Conservation (phyloP, 768 basidiomycete genomes). For the Phallus indusiatus region DNA sequence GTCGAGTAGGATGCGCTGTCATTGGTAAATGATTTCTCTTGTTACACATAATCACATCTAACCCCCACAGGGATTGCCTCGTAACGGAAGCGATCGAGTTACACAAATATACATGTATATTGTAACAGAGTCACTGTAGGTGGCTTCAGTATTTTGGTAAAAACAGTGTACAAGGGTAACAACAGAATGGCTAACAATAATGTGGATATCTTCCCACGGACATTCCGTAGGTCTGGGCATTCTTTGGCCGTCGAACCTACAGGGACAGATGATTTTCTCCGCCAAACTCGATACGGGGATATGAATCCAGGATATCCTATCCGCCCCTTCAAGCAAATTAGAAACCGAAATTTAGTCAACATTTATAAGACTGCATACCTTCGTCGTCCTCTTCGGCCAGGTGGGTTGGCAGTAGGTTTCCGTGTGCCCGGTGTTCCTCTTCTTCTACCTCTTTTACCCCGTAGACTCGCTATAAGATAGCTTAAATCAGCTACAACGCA, state of each 20-base stretch:
- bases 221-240: too few relatives aligned
- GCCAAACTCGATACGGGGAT: too few relatives aligned
- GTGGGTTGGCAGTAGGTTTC: neutral
- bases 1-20: constrained; percentile 71
- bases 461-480: neutral
- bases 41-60: neutral
- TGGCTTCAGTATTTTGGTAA: neutral
- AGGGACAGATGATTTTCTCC: too few relatives aligned
- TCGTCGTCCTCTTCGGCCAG: neutral
- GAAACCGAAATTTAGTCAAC: too few relatives aligned
- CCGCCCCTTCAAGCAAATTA: too few relatives aligned
- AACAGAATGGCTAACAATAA: neutral
- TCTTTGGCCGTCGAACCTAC: too few relatives aligned
- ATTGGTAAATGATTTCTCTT: constrained; percentile 39
- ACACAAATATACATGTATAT: neutral
- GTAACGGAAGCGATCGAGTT: neutral
- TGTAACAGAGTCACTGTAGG: neutral
- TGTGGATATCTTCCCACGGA: too few relatives aligned
- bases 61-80: neutral
- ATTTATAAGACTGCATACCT: neutral
- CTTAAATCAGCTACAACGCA: neutral
- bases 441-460: constrained; percentile 8
- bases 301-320: too few relatives aligned
- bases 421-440: constrained; percentile 7
- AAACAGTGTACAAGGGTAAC: neutral